Evolutionary conservation across 139 green algal genomes (phyloP), one percentile per base, ranked within the genome.

Genomic region (Klebsormidium nitens): DNA sequence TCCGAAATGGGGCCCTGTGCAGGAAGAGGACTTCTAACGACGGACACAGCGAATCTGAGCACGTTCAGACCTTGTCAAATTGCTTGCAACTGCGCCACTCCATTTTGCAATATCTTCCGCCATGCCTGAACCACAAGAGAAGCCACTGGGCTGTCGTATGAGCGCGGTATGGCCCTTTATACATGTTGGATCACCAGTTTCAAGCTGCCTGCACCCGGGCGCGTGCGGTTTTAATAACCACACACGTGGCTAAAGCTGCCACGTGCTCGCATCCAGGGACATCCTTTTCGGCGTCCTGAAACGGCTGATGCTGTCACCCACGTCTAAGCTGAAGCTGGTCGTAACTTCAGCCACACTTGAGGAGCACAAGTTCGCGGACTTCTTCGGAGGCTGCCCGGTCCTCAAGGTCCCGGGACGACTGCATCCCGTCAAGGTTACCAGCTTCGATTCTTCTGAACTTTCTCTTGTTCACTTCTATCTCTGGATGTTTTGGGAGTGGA

Each of bases 221-320:
- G n/a, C n/a, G n/a, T n/a, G n/a, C n/a, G n/a, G n/a, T n/a, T n/a
- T n/a, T n/a, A n/a, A n/a, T n/a, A n/a, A 52, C 44, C 44, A 17
- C 44, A 17, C 44, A 52, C 44, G 19, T 52, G 17, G 17, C 44
- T 28, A 52, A 17, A 52, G 17, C 44, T 28, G 17, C n/a, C n/a
- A n/a, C n/a, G n/a, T n/a, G 11, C 55, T 29, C 23, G 11, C 23
- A 35, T 48, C 8, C 66, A 74, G 66, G 3, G 92, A 97, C 84
- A 90, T 97, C 65, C 84, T 97, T n/a, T 96, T 97, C 81, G 92
- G 89, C 4, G 52, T 98, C 40, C 84, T 98, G 19, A 96, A 96
- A 69, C 56, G 71, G 5, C 74, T 93, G 52, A 77, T 87, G 35
- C 52, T 28, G 2, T 31, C 40, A 23, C 56, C 26, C 59, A 44